Conservation (phyloP, 2,329 filamentous ascomycete species). For the Paecilomyces sp. region DNA sequence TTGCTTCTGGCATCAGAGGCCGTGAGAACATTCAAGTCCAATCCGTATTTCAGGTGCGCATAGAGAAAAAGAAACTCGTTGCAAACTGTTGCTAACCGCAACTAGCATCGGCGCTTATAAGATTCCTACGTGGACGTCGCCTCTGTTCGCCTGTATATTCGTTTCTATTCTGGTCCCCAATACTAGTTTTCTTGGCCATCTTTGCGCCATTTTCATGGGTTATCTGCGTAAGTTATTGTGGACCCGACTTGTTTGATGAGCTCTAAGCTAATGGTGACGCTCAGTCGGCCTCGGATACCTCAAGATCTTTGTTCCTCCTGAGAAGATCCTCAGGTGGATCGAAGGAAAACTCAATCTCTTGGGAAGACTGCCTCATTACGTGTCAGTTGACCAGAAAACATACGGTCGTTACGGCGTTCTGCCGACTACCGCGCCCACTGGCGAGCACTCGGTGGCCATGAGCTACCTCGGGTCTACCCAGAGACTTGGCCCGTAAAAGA, state of each 20-base stretch:
- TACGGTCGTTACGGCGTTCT: constrained; percentile 88
- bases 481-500: constrained; percentile 59
- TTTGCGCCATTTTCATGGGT: constrained; percentile 75
- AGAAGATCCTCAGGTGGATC: constrained; percentile 79
- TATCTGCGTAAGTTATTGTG: constrained; percentile 64
- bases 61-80: not conserved
- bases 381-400: constrained; percentile 92
- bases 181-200: constrained; percentile 77
- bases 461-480: constrained; percentile 58
- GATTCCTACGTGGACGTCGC: constrained; percentile 89
- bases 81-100: constrained; percentile 7
- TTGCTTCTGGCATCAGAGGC: constrained; percentile 77
- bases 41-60: constrained; percentile 59
- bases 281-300: constrained; percentile 79
- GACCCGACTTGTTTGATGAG: not conserved
- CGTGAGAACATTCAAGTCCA: constrained; percentile 73
- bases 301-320: constrained; percentile 81
- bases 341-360: constrained; percentile 83
- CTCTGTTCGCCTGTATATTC: constrained; percentile 68
- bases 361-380: constrained; percentile 78
- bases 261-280: constrained; percentile 7
- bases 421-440: constrained; percentile 46
- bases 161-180: constrained; percentile 70
- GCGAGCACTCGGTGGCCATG: constrained; percentile 38
- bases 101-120: constrained; percentile 51